Evolutionary conservation across 2,329 filamentous ascomycete species (phyloP).

Genomic region (Colletotrichum siamense): DNA sequence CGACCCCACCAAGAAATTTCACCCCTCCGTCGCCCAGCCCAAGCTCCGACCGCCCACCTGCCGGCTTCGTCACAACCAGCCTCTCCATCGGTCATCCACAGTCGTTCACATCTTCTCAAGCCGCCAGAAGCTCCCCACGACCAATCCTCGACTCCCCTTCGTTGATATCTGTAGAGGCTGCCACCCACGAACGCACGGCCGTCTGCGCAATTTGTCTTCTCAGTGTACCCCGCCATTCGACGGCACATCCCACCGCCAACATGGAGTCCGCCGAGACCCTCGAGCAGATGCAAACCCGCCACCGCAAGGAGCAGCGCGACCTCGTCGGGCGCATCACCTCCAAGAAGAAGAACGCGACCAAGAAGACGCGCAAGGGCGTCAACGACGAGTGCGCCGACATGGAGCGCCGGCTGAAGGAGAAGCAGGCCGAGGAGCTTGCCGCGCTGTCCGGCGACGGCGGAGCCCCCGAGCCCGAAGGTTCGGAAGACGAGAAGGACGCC

Average conservation of each 20-base stretch:
- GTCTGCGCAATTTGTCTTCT: neutral
- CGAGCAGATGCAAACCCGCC: slow-evolving; percentile 79
- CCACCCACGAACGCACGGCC: neutral
- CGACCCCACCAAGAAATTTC: slow-evolving; percentile 20
- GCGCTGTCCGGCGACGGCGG: slow-evolving; percentile 36
- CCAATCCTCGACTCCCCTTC: accelerated
- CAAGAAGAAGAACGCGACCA: slow-evolving; percentile 97
- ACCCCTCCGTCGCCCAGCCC: neutral
- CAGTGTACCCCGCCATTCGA: neutral
- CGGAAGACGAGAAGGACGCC: slow-evolving; percentile 29
- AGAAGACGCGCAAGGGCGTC: slow-evolving; percentile 79
- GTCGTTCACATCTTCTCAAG: neutral
- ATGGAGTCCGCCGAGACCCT: slow-evolving; percentile 56
- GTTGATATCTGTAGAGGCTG: neutral
- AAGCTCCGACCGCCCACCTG: neutral
- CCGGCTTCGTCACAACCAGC: neutral
- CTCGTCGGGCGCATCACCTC: slow-evolving; percentile 85
- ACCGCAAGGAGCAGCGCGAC: slow-evolving; percentile 88
- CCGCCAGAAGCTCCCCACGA: neutral
- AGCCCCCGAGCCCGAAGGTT: neutral
- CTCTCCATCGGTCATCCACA: neutral
- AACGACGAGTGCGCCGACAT: slow-evolving; percentile 78
- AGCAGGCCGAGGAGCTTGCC: slow-evolving; percentile 67
- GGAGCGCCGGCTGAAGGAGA: slow-evolving; percentile 69
- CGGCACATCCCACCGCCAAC: neutral